Evolutionary conservation across 371 early-diverging fungal genomes (phyloP).

Genomic region (Rhizopus microsporus): DNA sequence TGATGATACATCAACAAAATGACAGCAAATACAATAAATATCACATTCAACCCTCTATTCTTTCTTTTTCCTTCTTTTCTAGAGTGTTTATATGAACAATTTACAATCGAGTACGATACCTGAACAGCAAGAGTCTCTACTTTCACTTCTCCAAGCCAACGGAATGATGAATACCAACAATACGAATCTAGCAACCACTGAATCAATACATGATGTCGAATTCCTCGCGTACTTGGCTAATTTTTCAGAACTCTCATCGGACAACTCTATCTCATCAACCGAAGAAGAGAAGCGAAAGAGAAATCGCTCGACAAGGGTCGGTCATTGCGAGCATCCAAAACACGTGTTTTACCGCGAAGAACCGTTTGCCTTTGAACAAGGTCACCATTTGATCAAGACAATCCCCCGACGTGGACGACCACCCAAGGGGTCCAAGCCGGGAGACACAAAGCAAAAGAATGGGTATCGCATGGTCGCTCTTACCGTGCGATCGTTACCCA

Average conservation of each 20-base stretch:
- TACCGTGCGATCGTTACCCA: conserved; percentile 44
- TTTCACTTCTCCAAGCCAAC: background rate
- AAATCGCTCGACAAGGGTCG: conserved; percentile 5
- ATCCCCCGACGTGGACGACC: conserved; percentile 44
- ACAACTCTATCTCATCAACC: background rate
- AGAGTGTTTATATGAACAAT: no score
- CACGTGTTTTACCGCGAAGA: conserved; percentile 25
- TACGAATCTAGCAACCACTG: background rate
- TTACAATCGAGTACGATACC: no score
- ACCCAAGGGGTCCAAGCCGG: conserved; percentile 41
- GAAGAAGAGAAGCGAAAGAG: background rate
- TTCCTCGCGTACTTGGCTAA: conserved; percentile 21
- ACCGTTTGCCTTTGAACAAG: conserved; percentile 4
- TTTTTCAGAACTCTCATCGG: background rate
- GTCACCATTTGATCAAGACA: conserved; percentile 5
- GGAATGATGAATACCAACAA: background rate
- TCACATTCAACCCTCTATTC: background rate
- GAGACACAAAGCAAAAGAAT: conserved; percentile 6
- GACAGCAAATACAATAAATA: background rate
- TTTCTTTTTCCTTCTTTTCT: background rate
- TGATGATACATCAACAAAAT: conserved; percentile 2
- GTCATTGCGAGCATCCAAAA: conserved; percentile 30
- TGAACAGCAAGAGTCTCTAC: no score
- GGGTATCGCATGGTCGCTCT: conserved; percentile 22
- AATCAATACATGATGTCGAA: conserved; percentile 20